phyloP scores from a whole-genome alignment of 2,329 filamentous ascomycete species.

The Eurotiales sp. region DNA sequence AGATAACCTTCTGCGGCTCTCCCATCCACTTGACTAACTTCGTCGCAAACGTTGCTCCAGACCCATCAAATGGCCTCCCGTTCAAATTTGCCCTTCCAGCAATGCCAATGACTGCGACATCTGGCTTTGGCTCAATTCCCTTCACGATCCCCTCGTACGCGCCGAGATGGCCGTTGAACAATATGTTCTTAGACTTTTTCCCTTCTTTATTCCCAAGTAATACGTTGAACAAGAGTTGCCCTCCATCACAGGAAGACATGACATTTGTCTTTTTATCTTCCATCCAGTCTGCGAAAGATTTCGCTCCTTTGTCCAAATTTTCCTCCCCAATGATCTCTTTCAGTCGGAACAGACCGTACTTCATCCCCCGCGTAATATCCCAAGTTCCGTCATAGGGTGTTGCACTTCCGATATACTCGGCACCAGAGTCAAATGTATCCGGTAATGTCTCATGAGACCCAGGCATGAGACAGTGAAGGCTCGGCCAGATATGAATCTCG shows the following conservation, averaged over 20 bases:
- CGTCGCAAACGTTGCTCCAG: not conserved
- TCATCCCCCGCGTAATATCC: not conserved
- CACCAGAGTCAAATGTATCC: not conserved
- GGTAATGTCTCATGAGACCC: not conserved
- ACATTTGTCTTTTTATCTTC: not conserved
- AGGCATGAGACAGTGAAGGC: not conserved
- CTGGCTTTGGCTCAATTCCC: not conserved
- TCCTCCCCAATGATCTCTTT: not conserved
- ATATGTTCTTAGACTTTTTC: too few species aligned
- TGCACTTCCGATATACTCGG: not conserved
- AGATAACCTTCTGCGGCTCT: not conserved
- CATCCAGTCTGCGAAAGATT: not conserved
- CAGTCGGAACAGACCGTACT: not conserved
- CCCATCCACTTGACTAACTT: not conserved
- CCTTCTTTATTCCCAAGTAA: not conserved
- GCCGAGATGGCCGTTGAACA: not conserved
- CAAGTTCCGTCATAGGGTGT: not conserved
- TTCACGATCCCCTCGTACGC: not conserved
- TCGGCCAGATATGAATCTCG: not conserved
- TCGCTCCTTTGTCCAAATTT: not conserved
- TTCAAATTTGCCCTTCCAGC: not conserved
- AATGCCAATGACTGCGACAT: not conserved
- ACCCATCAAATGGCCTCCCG: not conserved
- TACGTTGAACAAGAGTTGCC: not conserved
- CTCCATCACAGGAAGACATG: not conserved